These are phyloP conservation scores for Lycium ferocissimum DNA, from an alignment of 257 asterid species.

Conservation along the genomic window DNA sequence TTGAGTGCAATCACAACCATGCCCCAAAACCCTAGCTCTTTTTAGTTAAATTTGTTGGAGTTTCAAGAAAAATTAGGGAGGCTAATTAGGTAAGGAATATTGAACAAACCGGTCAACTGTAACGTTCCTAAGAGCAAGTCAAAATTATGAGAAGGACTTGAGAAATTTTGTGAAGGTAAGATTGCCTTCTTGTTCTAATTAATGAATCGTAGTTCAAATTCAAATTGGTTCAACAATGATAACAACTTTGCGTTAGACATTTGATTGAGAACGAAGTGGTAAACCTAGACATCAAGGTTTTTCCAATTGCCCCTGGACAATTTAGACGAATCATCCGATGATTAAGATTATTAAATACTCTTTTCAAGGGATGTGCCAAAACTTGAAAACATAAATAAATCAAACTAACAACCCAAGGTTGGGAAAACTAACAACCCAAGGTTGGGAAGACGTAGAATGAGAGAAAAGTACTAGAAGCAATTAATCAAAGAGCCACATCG, in stretches of 20 bases:
- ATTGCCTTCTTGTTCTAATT: not conserved
- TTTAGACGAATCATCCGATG: too few species aligned
- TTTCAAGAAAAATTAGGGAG: not conserved
- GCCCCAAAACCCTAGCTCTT: constrained; percentile 25
- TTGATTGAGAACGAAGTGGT: too few species aligned
- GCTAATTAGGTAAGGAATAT: not conserved
- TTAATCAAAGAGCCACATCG: not conserved
- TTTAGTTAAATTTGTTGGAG: not conserved
- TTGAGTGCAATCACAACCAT: constrained; percentile 33
- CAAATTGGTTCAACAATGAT: not conserved
- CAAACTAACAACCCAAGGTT: too few species aligned
- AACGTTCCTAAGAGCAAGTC: not conserved
- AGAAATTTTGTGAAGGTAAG: not conserved
- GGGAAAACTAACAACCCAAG: not conserved
- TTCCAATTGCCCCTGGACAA: too few species aligned
- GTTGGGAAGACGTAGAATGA: not conserved
- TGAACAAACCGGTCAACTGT: not conserved
- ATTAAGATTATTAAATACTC: too few species aligned
- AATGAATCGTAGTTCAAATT: not conserved
- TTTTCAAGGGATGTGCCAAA: too few species aligned
- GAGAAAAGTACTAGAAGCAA: not conserved
- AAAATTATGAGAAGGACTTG: not conserved
- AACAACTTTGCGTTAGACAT: too few species aligned
- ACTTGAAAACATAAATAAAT: too few species aligned
- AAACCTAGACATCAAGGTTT: too few species aligned